Conservation (phyloP, 495 filamentous ascomycete genomes). For the Tuber magnatum region DNA sequence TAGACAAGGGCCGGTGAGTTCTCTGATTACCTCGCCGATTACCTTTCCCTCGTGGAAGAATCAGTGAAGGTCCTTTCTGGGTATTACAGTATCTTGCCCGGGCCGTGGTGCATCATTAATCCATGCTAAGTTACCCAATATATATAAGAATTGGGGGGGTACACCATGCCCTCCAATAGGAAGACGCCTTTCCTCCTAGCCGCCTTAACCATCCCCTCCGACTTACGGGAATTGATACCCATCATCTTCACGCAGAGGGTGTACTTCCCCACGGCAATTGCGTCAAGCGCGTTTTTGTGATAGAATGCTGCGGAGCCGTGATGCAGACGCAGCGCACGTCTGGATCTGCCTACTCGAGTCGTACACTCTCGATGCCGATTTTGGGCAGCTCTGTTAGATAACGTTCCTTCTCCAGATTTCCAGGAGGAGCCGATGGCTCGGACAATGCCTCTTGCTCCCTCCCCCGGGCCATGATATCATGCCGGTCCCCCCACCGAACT, state of each 20-base stretch:
- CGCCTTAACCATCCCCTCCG: constrained; percentile 43
- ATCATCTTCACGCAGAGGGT: constrained; percentile 48
- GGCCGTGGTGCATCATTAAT: neutral
- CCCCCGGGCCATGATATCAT: too few relatives aligned
- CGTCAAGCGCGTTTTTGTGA: constrained; percentile 44
- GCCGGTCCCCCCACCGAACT: too few relatives aligned
- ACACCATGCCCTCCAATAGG: constrained; percentile 42
- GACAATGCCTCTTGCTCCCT: too few relatives aligned
- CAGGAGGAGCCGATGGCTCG: too few relatives aligned
- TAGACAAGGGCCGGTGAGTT: neutral
- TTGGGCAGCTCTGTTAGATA: too few relatives aligned
- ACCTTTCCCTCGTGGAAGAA: neutral
- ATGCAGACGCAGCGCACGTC: constrained; percentile 47
- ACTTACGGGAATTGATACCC: constrained; percentile 43
- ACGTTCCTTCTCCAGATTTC: too few relatives aligned
- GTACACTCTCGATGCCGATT: too few relatives aligned
- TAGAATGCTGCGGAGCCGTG: constrained; percentile 47
- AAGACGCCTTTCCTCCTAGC: constrained; percentile 45
- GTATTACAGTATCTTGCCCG: neutral
- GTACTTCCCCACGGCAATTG: constrained; percentile 42
- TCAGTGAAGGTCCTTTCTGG: neutral
- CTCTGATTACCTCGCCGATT: neutral
- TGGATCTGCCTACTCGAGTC: constrained; percentile 21
- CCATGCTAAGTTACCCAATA: neutral
- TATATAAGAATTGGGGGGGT: too few relatives aligned